Percentiles rank a stretch among this genome's conserved stretches.
Evolutionary conservation across 1,284 basidiomycete genomes (phyloP).

Genomic region (Ceratobasidium sp.): DNA sequence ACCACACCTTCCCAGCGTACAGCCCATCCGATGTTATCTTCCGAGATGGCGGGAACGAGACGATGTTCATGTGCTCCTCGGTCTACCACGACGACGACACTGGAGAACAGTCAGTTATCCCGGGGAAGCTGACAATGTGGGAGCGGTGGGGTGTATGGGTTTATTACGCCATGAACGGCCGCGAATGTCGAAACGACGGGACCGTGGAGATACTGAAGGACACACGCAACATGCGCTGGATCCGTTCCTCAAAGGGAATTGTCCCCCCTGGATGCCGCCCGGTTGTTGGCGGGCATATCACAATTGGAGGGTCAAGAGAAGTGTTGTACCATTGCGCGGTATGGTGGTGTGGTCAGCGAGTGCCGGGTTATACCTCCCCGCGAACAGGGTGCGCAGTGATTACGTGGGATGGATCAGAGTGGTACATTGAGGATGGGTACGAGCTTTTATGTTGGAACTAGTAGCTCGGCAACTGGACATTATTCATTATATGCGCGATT

Average conservation of each 20-base stretch:
- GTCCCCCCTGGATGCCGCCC: slow-evolving; percentile 31
- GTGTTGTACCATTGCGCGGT: slow-evolving; percentile 31
- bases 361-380: slow-evolving; percentile 34
- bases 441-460: slow-evolving; percentile 36
- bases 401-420: slow-evolving; percentile 26
- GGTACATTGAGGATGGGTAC: slow-evolving; percentile 28
- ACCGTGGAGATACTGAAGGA: slow-evolving; percentile 25
- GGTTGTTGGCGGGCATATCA: slow-evolving; percentile 19
- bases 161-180: slow-evolving; percentile 14
- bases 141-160: not conserved
- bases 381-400: slow-evolving; percentile 25
- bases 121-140: slow-evolving; percentile 33
- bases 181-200: slow-evolving; percentile 3
- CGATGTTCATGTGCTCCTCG: slow-evolving; percentile 33
- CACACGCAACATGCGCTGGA: slow-evolving; percentile 30
- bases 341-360: slow-evolving; percentile 35
- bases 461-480: not conserved
- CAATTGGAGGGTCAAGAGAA: slow-evolving; percentile 3
- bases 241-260: slow-evolving; percentile 24
- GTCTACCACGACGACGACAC: not conserved
- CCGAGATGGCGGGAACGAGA: slow-evolving; percentile 20
- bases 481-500: not conserved
- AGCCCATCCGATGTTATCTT: slow-evolving; percentile 25
- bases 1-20: slow-evolving; percentile 25
- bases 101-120: slow-evolving; percentile 2